Percentiles rank a stretch among this genome's conserved stretches.
Evolutionary conservation across 768 basidiomycete genomes (phyloP).

Genomic region (Boletellus ananas): DNA sequence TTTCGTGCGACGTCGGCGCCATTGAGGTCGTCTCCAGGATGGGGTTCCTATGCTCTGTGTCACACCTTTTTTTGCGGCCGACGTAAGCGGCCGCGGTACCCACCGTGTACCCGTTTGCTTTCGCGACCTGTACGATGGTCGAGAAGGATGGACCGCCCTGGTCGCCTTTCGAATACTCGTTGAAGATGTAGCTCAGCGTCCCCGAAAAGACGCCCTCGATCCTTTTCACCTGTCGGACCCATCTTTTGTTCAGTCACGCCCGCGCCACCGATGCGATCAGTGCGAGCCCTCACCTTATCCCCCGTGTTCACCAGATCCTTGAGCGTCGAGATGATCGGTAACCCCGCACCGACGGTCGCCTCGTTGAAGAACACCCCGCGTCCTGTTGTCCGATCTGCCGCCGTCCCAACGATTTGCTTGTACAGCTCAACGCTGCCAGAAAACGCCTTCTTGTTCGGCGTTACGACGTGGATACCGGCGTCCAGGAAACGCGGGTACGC

Average conservation of each 20-base stretch:
- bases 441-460: slow-evolving; percentile 97
- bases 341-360: slow-evolving; percentile 91
- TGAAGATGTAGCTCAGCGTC: slow-evolving; percentile 99
- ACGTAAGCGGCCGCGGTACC: slow-evolving; percentile 10
- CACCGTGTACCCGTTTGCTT: slow-evolving; percentile 94
- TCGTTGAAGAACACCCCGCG: slow-evolving; percentile 74
- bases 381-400: slow-evolving; percentile 18
- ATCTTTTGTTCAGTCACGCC: background rate
- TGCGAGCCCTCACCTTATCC: slow-evolving; percentile 60
- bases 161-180: slow-evolving; percentile 78
- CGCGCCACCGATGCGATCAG: background rate
- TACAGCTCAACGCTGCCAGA: slow-evolving; percentile 70
- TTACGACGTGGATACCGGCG: slow-evolving; percentile 82
- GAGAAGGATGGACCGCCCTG: slow-evolving; percentile 77
- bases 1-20: slow-evolving; percentile 97
- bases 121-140: slow-evolving; percentile 81
- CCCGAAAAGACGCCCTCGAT: slow-evolving; percentile 98
- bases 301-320: slow-evolving; percentile 91
- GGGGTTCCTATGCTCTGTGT: slow-evolving; percentile 74
- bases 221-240: slow-evolving; percentile 58
- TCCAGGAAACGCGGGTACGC: slow-evolving; percentile 78
- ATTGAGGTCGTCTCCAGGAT: slow-evolving; percentile 94
- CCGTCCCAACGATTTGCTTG: slow-evolving; percentile 57
- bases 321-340: slow-evolving; percentile 88
- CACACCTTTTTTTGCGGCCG: background rate